Evolutionary conservation across 768 basidiomycete genomes (phyloP), one percentile per base, ranked within the genome.

Genomic region (Multifurca ochricompacta): DNA sequence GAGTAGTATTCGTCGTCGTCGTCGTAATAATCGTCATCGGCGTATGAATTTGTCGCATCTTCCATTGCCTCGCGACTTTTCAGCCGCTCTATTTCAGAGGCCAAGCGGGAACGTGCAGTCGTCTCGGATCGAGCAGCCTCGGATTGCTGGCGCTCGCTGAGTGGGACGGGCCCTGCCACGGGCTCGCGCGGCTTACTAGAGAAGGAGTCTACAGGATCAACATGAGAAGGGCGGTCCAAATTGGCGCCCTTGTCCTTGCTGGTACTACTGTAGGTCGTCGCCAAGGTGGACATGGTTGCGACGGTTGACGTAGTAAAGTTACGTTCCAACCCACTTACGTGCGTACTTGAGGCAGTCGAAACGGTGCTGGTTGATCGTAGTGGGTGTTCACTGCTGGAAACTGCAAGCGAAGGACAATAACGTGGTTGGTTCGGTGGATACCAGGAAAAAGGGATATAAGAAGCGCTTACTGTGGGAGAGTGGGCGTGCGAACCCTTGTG

Each of bases 1-100:
- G 75, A 80, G 23, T 77, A 77, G 10, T 74, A 74, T 5, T 74
- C 70, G 21, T 70, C 82, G 44, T 77, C 80, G 13, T 74, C 75
- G 4, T 57, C 50, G 21, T 57, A 57, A 42, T 74, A 75, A 2
- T 71, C 71, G 34, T 71, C 74, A 34, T 77, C 75, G 25, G 73
- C 77, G 42, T 77, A 74, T 32, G 74, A 59, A 48, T 48, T 42
- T 6, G 48, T 21, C 40, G 72, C 73, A 48, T 51, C 58, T 39
- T 52, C 52, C 40, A 76, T 63, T 10, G 71, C 60, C 34, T 50
- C 60, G 16, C 51, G 73, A 4, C 66, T 64, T 56, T 73, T 72
- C 49, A 69, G 64, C 21, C 58, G 46, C 34, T 53, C 43, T 11
- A 61, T 59, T 28, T 61, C 54, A 4, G 51, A 42, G 7, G 54